Conservation (phyloP, 2,329 filamentous ascomycete genomes). For the Arachnomyces sp. region DNA sequence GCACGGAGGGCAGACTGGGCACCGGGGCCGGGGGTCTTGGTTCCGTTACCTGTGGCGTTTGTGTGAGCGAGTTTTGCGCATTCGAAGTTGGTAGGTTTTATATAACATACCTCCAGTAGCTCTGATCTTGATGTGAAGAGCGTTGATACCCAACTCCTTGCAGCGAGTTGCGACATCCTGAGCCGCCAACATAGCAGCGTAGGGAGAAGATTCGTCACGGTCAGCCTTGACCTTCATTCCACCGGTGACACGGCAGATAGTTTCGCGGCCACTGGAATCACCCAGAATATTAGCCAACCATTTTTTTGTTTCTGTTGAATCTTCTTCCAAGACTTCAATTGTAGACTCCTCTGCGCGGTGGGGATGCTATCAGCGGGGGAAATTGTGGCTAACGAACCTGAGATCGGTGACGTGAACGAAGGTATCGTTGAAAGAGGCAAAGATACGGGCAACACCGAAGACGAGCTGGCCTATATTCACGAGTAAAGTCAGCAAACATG, state of each 20-base stretch:
- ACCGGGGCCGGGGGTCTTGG: slow-evolving; percentile 99
- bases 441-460: slow-evolving; percentile 96
- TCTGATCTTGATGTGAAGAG: slow-evolving; percentile 99
- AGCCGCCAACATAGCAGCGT: slow-evolving; percentile 99
- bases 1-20: slow-evolving; percentile 98
- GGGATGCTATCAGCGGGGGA: too few relatives aligned
- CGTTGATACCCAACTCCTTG: slow-evolving; percentile 80
- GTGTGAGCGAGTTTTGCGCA: slow-evolving; percentile 2
- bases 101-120: slow-evolving; percentile 79
- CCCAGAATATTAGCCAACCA: slow-evolving; percentile 36
- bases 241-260: slow-evolving; percentile 98
- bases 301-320: slow-evolving; percentile 2
- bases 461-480: slow-evolving; percentile 72
- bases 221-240: slow-evolving; percentile 99
- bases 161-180: slow-evolving; percentile 94
- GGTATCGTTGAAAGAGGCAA: slow-evolving; percentile 89
- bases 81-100: neutral
- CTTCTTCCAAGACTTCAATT: slow-evolving; percentile 7
- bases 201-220: slow-evolving; percentile 98
- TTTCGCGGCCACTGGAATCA: slow-evolving; percentile 93
- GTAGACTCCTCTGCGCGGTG: slow-evolving; percentile 4
- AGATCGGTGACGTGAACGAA: slow-evolving; percentile 99
- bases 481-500: slow-evolving; percentile 10
- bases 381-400: slow-evolving; percentile 49
- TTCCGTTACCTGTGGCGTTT: slow-evolving; percentile 69